Base-by-base conservation (phyloP, 2,329 filamentous ascomycete genomes). In the Talaromyces piceae region DNA sequence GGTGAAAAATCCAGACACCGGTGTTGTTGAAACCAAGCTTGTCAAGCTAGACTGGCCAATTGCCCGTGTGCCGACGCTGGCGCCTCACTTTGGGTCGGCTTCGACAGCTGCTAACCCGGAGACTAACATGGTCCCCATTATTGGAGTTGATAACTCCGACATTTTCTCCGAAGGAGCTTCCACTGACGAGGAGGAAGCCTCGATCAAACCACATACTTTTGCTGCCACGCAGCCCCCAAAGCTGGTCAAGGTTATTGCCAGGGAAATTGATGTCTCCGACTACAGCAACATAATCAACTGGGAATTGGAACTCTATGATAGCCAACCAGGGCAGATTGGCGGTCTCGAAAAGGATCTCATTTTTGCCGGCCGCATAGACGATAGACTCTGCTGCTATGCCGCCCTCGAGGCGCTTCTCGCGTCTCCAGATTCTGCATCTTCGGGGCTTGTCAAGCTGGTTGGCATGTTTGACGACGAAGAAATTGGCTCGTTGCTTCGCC, bases 391-490 rank as follows among this genome's bases (percentile, higher is more conserved):
- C 77, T 94, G 88, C 27, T 97, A 89, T 84, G 83, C 90, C 6
- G 91, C 93, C 6, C 78, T 96, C 48, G 84, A 91, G 68, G 91
- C 83, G 3, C 82, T 98, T 0, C 76, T 96, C 25, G 82, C 85
- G 46, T 82, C 84, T 16, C 74, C 80, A 11, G 72, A 76, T 25
- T 58, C 69, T 18, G 63, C 77, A 8, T 74, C 73, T 33, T 65
- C 74, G 1, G 68, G 83, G n/a, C 80, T 85, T 49, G 83, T 97
- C 69, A 94, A 94, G 71, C 77, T 96, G 50, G 88, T 93, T 30
- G 90, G 86, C n/a, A 84, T 96, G 61, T 97, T 97, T 63, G 93
- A 97, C 65, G 87, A 96, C 62, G 93, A 98, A 69, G 93, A 98
- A 69, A 95, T 98, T 55, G 93, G 93, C 54, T 94, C 87, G 23